Conservation (phyloP, 371 early-diverging fungal species). For the Haplosporangium sp. region DNA sequence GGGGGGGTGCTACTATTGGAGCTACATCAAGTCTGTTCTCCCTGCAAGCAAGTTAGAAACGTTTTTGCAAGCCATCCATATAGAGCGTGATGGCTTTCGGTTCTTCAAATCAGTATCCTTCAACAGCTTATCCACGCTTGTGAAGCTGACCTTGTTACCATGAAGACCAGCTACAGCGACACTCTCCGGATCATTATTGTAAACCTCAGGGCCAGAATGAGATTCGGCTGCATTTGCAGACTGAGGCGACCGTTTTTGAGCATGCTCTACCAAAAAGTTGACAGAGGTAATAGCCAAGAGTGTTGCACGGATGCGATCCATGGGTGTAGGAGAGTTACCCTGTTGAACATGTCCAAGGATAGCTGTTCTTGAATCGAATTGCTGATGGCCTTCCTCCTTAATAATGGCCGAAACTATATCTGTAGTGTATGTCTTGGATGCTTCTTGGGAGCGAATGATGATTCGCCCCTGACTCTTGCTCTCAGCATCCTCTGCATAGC, state of each 20-base stretch:
- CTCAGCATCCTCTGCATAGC: slow-evolving; percentile 80
- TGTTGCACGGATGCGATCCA: slow-evolving; percentile 96
- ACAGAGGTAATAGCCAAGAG: slow-evolving; percentile 83
- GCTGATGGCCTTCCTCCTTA: slow-evolving; percentile 92
- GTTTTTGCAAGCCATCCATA: slow-evolving; percentile 82
- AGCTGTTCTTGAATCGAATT: slow-evolving; percentile 94
- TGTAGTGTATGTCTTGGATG: slow-evolving; percentile 89
- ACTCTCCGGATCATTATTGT: slow-evolving; percentile 69
- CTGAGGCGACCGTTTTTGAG: slow-evolving; percentile 44
- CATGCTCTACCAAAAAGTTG: slow-evolving; percentile 66
- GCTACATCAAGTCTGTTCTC: slow-evolving; percentile 30
- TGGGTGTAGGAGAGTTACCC: slow-evolving; percentile 95
- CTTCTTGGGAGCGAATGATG: slow-evolving; percentile 73
- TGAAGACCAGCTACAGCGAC: slow-evolving; percentile 87
- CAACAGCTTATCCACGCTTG: slow-evolving; percentile 76
- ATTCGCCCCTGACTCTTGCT: slow-evolving; percentile 58
- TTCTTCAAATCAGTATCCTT: slow-evolving; percentile 83
- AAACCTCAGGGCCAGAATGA: slow-evolving; percentile 65
- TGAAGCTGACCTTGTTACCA: slow-evolving; percentile 80
- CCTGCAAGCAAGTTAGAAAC: slow-evolving; percentile 41
- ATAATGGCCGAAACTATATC: slow-evolving; percentile 91
- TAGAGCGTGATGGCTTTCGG: slow-evolving; percentile 75
- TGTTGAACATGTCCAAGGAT: slow-evolving; percentile 98
- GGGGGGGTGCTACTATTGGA: background rate
- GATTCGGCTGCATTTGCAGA: slow-evolving; percentile 44